Percentiles rank a stretch among this genome's conserved stretches.
phyloP scores from a whole-genome alignment of 495 filamentous ascomycete genomes.

The Hypoxylon lenormandii region DNA sequence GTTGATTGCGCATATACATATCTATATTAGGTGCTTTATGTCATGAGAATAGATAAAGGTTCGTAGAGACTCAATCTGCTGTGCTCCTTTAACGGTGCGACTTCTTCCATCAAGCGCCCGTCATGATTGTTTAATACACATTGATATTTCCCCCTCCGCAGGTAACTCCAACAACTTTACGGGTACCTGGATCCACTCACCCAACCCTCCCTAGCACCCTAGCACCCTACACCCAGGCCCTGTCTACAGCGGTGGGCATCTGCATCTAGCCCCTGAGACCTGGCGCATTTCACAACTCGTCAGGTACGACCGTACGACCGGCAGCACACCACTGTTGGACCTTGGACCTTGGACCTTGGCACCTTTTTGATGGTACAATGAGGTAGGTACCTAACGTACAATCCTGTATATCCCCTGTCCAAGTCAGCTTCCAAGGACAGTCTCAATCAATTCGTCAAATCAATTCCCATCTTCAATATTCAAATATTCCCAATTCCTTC shows the following conservation, averaged over 20 bases:
- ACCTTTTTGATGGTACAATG: constrained; percentile 1
- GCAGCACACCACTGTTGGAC: too few relatives aligned
- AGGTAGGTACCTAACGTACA: constrained; percentile 13
- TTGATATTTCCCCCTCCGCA: too few relatives aligned
- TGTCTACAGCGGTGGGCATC: background rate
- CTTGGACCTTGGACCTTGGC: constrained; percentile 1
- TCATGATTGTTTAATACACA: too few relatives aligned
- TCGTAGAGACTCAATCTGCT: too few relatives aligned
- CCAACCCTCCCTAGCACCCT: too few relatives aligned
- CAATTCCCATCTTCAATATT: constrained; percentile 39
- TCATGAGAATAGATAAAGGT: too few relatives aligned
- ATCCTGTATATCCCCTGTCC: constrained; percentile 13
- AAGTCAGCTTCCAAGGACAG: constrained; percentile 9
- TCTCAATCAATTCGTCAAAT: constrained; percentile 39
- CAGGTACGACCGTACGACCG: constrained; percentile 21
- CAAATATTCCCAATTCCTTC: constrained; percentile 32
- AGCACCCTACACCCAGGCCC: background rate
- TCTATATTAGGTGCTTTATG: too few relatives aligned
- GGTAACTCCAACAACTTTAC: too few relatives aligned
- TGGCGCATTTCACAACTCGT: constrained; percentile 54
- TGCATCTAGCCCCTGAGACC: constrained; percentile 38
- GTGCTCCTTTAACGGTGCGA: too few relatives aligned
- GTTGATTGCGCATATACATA: too few relatives aligned
- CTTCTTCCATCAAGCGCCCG: too few relatives aligned
- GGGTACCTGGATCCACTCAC: too few relatives aligned